Evolutionary conservation across 2,329 filamentous ascomycete species (phyloP), one percentile per base, ranked within the genome.

Genomic region (Fusarium metavorans): DNA sequence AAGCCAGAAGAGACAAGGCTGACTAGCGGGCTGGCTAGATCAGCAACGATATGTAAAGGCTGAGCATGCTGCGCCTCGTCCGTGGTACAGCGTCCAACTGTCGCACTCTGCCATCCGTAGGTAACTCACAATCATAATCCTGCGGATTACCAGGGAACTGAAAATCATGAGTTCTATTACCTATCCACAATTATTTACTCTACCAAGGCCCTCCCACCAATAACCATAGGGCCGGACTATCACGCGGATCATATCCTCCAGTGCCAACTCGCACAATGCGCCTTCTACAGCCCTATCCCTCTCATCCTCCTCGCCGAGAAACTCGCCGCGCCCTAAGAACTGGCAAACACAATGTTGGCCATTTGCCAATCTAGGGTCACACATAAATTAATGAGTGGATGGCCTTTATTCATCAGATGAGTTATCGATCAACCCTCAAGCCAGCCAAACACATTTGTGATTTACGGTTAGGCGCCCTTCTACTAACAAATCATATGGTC

Each of bases 1-100:
- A 70, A 72, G 59, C 18, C 39, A 41, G 62, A 63, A 48, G n/a
- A 43, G 60, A 62, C 20, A 61, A 66, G 72, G 60, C 66, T 65
- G 66, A 50, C 64, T 64, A 37, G 50, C 60, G 73, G 69, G 72
- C 69, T 70, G 72, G 72, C 69, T 72, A 41, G 60, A 57, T 59
- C 59, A 70, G 72, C 72, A 43, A 43, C 1, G n/a, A 6, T 43
- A 23, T 43, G 39, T 23, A 4, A 43, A 43, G n/a, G 39, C 48
- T 16, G 54, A 34, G 57, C 56, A 45, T 74, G 64, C 72, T 74
- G 72, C 71, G 71, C 71, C 72, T 66, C 60, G 27, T 60, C 39
- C 39, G 57, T 60, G 39, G 32, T 43, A 43, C n/a, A 6, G 39
- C 1, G 39, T 20, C 39, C 10, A 13, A 13, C n/a, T 43, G 39